These are phyloP conservation scores for Vitis hybrid DNA, from an alignment of 177 flowering plant species.

Conservation along the genomic window DNA sequence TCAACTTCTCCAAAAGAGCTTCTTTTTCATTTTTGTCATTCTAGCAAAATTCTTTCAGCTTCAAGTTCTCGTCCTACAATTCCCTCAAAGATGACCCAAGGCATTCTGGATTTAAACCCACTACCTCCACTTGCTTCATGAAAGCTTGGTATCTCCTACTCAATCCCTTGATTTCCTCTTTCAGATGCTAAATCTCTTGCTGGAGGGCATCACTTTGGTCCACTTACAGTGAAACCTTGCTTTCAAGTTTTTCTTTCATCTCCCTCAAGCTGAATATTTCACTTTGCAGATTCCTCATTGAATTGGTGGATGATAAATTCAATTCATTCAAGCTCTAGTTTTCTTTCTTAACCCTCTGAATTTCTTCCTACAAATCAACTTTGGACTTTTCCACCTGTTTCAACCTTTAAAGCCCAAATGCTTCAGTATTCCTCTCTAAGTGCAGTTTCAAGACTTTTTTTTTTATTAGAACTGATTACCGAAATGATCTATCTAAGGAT, in stretches of 20 bases:
- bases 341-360: no score
- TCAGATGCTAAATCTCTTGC: slow-evolving; percentile 51
- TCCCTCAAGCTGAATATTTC: slow-evolving; percentile 48
- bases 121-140: slow-evolving; percentile 53
- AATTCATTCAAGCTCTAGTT: slow-evolving; percentile 52
- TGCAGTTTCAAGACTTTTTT: no score
- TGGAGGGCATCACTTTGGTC: slow-evolving; percentile 55
- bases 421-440: no score
- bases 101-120: slow-evolving; percentile 55
- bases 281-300: slow-evolving; percentile 44
- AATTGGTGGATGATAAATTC: slow-evolving; percentile 39
- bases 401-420: no score
- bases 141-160: slow-evolving; percentile 42
- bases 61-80: slow-evolving; percentile 49
- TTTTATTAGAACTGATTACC: no score
- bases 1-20: slow-evolving; percentile 49
- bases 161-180: slow-evolving; percentile 62
- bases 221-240: slow-evolving; percentile 48
- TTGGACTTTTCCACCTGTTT: no score
- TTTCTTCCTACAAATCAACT: no score
- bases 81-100: slow-evolving; percentile 39
- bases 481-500: no score
- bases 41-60: slow-evolving; percentile 52
- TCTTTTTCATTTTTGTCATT: slow-evolving; percentile 45
- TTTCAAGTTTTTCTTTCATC: slow-evolving; percentile 65